Evolutionary conservation across 805 yeast species (phyloP).

Genomic region (Komagataella ulmi): DNA sequence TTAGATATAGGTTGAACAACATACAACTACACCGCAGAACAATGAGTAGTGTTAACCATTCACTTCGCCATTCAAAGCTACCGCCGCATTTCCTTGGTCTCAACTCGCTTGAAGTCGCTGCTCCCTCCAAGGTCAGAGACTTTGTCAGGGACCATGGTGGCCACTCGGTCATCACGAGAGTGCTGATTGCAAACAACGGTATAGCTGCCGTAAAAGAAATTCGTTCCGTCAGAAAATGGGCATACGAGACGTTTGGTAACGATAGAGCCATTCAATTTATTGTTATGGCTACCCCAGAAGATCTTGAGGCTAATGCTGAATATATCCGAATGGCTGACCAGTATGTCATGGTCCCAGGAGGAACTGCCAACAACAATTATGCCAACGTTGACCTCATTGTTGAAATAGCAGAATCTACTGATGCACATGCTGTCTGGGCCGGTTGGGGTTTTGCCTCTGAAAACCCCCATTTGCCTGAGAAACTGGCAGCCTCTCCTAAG

Average conservation of each 20-base stretch:
- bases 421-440: constrained; percentile 99
- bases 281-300: constrained; percentile 99
- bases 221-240: constrained; percentile 96
- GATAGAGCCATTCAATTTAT: constrained; percentile 89
- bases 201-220: constrained; percentile 98
- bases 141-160: constrained; percentile 82
- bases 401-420: constrained; percentile 92
- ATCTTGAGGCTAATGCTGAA: constrained; percentile 91
- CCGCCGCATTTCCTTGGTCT: constrained; percentile 74
- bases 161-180: constrained; percentile 83
- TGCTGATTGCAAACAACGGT: constrained; percentile 95
- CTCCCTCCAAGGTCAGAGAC: constrained; percentile 66
- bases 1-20: not conserved
- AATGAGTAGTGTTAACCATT: not conserved
- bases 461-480: constrained; percentile 89
- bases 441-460: constrained; percentile 99
- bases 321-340: constrained; percentile 99
- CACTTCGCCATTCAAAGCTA: constrained; percentile 19
- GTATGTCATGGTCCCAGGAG: constrained; percentile 97
- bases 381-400: constrained; percentile 97
- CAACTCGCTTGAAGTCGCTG: constrained; percentile 65
- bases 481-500: constrained; percentile 84
- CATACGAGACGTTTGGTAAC: constrained; percentile 96
- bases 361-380: constrained; percentile 95
- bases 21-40: not conserved